Base-by-base conservation (phyloP, 2,329 filamentous ascomycete species). In the Fusarium phyllophilum region DNA sequence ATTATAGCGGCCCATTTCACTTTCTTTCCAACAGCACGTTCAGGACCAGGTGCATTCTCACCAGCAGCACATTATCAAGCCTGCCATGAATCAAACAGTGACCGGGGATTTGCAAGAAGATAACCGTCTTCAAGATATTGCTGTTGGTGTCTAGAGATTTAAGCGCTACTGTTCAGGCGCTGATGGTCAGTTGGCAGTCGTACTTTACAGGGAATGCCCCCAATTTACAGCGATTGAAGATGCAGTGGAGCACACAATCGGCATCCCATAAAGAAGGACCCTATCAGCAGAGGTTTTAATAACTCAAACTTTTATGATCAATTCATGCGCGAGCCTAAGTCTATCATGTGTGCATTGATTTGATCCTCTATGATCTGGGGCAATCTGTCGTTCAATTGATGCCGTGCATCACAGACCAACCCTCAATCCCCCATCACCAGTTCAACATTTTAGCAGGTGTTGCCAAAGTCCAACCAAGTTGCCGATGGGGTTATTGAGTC, bases 401-500 rank as follows among this genome's bases (percentile, higher is more conserved):
- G 12, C 26, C 9, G 9, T 48, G 11, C 20, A 31, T 15, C 20
- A 12, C 14, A 12, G 14, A n/a, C 26, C 20, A 31, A 20, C 12
- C 20, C 10, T 14, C 34, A 39, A 29, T 10, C 4, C 3, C 6
- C 10, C 20, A 17, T 14, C 20, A 18, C 14, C 5, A 14, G 11
- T 6, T 2, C 8, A 52, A 2, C 11, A 36, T n/a, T 42, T 36
- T 4, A 62, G 22, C 20, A 68, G 18, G 1, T 13, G 31, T 24
- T n/a, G 41, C 17, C 70, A 15, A 4, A 70, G 18, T 14, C 12
- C 59, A 34, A 49, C 13, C 10, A 68, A 10, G 24, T 59, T 61
- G 4, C 70, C 70, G 14, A 74, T 42, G 1, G 70, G 70, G 9
- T 51, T 71, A 8, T 48, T 44, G 14, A 67, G 46, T 11, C 66